phyloP scores from a whole-genome alignment of 176 grass and related monocot genomes.

The Poa annua region DNA sequence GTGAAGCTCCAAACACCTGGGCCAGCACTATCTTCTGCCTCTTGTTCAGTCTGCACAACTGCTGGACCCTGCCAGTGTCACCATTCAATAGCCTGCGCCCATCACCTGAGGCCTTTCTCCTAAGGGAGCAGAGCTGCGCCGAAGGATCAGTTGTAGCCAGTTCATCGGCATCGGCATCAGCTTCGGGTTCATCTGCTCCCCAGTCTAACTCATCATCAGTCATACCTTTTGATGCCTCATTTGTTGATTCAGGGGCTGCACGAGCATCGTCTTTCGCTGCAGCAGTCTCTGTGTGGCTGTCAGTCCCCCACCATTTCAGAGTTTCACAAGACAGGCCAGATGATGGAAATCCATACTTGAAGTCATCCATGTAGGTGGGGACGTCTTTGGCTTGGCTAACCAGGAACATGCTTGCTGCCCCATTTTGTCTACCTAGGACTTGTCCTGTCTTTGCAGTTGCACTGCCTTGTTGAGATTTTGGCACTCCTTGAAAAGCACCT shows the following conservation, averaged over 20 bases:
- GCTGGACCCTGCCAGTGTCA: slow-evolving; percentile 21
- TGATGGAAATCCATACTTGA: slow-evolving; percentile 80
- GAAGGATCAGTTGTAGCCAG: slow-evolving; percentile 44
- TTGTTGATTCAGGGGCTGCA: slow-evolving; percentile 47
- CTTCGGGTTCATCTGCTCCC: slow-evolving; percentile 54
- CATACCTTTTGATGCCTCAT: slow-evolving; percentile 47
- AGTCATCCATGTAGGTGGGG: slow-evolving; percentile 93
- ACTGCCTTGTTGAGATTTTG: slow-evolving; percentile 51
- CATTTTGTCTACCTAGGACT: slow-evolving; percentile 43
- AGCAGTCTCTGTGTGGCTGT: slow-evolving; percentile 35
- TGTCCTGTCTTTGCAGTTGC: slow-evolving; percentile 41
- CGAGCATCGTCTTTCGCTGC: slow-evolving; percentile 42
- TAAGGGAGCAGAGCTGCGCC: slow-evolving; percentile 62
- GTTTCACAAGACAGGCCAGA: slow-evolving; percentile 63
- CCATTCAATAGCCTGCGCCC: slow-evolving; percentile 60
- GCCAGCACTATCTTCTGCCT: slow-evolving; percentile 64
- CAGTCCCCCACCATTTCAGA: slow-evolving; percentile 79
- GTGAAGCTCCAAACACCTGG: slow-evolving; percentile 77
- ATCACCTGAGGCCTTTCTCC: slow-evolving; percentile 70
- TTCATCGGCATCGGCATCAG: slow-evolving; percentile 30
- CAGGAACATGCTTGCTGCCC: slow-evolving; percentile 42
- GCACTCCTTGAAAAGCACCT: slow-evolving; percentile 41
- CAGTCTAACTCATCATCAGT: slow-evolving; percentile 65
- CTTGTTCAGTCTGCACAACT: slow-evolving; percentile 59
- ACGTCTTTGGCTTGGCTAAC: slow-evolving; percentile 67